phyloP scores from a whole-genome alignment of 2,329 filamentous ascomycete genomes.

The Ascochyta koolunga region DNA sequence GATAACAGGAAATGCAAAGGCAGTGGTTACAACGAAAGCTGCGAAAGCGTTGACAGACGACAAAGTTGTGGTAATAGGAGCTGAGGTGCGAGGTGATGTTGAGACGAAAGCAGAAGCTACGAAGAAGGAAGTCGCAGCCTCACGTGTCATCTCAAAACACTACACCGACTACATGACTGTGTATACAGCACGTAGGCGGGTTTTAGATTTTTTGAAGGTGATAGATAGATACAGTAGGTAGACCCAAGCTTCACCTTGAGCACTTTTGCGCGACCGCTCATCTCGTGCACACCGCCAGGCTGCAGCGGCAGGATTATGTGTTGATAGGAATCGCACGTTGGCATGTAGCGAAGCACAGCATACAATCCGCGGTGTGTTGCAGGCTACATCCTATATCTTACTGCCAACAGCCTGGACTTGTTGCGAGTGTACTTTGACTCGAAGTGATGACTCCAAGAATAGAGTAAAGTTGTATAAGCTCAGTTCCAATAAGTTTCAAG shows the following conservation, averaged over 20 bases:
- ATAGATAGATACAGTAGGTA: background rate
- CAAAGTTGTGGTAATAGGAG: background rate
- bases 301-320: background rate
- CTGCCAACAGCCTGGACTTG: background rate
- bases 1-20: background rate
- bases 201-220: background rate
- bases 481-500: slow-evolving; percentile 13
- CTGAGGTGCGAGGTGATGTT: slow-evolving; percentile 3
- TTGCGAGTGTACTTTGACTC: background rate
- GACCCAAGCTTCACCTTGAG: background rate
- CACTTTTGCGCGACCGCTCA: background rate
- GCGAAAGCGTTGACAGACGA: background rate
- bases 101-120: slow-evolving; percentile 24
- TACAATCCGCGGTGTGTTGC: background rate
- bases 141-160: slow-evolving; percentile 1
- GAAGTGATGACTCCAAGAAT: background rate
- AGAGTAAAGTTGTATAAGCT: background rate
- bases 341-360: background rate
- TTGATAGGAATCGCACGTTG: background rate
- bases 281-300: background rate
- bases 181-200: background rate
- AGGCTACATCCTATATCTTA: background rate
- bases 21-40: background rate
- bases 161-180: background rate
- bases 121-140: slow-evolving; percentile 29